Evolutionary conservation across 2,329 filamentous ascomycete genomes (phyloP).

Genomic region (Ophiostoma himal-ulmi): DNA sequence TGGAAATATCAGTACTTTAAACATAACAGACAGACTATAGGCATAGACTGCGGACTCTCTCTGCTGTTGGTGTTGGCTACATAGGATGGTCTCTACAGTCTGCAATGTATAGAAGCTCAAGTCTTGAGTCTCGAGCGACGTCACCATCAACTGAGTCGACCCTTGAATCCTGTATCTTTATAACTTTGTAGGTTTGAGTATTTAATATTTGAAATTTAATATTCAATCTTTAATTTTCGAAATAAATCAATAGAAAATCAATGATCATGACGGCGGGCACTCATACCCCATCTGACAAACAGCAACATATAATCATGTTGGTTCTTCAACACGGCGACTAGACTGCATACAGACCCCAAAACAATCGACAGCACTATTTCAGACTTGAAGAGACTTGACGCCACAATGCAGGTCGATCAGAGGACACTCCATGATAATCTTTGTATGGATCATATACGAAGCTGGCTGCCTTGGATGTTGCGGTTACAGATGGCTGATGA

Average conservation of each 20-base stretch:
- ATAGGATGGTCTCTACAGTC: not conserved
- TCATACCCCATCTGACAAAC: no score
- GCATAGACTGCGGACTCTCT: not conserved
- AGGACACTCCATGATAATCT: no score
- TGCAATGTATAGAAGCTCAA: not conserved
- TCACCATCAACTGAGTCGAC: not conserved
- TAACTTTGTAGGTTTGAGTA: no score
- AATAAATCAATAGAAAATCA: not conserved
- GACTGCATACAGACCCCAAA: not conserved
- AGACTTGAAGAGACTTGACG: not conserved
- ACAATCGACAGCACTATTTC: not conserved
- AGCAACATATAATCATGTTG: not conserved
- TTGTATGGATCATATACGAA: not conserved
- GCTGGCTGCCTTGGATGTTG: not conserved
- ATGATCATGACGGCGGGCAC: not conserved
- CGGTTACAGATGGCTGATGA: not conserved
- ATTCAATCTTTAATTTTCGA: no score
- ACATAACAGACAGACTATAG: not conserved
- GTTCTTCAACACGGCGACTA: not conserved
- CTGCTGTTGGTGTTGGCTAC: not conserved
- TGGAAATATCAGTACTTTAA: not conserved
- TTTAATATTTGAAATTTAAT: no score
- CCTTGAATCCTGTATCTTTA: not conserved
- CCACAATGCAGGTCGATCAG: not conserved
- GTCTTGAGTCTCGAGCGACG: not conserved